A percentile compares a stretch with the other conserved stretches of the same genome.
Conservation (phyloP, 176 grass and related monocot genomes). For the Dendrocalamus sinicus region DNA sequence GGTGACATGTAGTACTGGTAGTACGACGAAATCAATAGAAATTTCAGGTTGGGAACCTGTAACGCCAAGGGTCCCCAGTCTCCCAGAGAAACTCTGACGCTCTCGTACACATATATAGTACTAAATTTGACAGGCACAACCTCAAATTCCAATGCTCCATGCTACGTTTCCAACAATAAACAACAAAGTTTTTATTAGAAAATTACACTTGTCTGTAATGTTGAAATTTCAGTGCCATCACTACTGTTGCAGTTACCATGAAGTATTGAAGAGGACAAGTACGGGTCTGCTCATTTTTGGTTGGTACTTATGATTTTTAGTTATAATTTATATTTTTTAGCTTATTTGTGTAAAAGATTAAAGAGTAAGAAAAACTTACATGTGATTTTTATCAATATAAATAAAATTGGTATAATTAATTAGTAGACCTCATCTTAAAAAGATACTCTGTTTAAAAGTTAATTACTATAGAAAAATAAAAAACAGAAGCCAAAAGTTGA, state of each 20-base stretch:
- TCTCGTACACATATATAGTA: neutral
- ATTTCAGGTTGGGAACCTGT: neutral
- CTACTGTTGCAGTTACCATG: neutral
- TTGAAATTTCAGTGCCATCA: neutral
- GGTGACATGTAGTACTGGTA: neutral
- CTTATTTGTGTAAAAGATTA: too few relatives aligned
- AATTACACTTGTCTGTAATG: neutral
- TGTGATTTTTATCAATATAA: too few relatives aligned
- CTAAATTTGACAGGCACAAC: slow-evolving; percentile 13
- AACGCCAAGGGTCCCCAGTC: neutral
- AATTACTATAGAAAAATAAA: too few relatives aligned
- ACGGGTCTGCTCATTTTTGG: too few relatives aligned
- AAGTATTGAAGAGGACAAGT: neutral
- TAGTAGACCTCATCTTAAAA: too few relatives aligned
- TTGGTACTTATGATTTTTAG: too few relatives aligned
- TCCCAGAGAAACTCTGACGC: neutral
- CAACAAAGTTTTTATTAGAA: neutral
- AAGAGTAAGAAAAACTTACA: too few relatives aligned
- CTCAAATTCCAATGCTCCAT: neutral
- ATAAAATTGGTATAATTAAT: too few relatives aligned
- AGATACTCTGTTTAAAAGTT: too few relatives aligned
- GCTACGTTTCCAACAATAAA: neutral
- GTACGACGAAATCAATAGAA: neutral
- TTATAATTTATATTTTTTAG: too few relatives aligned
- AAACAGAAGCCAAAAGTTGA: too few relatives aligned